Percentiles rank a stretch among this genome's conserved stretches.
phyloP scores from a whole-genome alignment of 129 eudicot species.

The Escallonia rubra region DNA sequence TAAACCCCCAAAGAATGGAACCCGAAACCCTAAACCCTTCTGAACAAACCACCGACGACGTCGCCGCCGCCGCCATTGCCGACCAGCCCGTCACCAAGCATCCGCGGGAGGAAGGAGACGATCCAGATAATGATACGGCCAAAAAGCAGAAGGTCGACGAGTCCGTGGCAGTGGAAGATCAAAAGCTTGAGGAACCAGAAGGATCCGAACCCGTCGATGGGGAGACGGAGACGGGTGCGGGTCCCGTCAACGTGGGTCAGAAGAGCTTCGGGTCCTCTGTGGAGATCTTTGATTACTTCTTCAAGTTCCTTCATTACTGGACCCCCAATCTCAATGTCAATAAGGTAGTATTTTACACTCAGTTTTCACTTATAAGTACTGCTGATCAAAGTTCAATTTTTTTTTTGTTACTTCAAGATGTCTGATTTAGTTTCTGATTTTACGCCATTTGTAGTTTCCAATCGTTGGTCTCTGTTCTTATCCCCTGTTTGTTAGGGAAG shows the following conservation, averaged over 20 bases:
- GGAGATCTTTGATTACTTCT: conserved; percentile 82
- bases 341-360: conserved; percentile 36
- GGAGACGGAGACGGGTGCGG: conserved; percentile 10
- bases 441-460: neutral
- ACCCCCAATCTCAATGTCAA: conserved; percentile 63
- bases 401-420: neutral
- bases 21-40: conserved; percentile 17
- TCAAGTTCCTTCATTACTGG: conserved; percentile 72
- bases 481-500: neutral
- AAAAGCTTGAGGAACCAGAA: conserved; percentile 28
- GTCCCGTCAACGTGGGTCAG: conserved; percentile 45
- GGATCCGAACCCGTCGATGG: conserved; percentile 11
- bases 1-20: conserved; percentile 38
- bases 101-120: conserved; percentile 43
- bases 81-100: conserved; percentile 27
- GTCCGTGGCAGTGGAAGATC: conserved; percentile 48
- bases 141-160: conserved; percentile 39
- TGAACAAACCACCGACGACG: conserved; percentile 13
- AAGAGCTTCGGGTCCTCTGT: conserved; percentile 58
- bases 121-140: conserved; percentile 24
- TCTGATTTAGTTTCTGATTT: neutral
- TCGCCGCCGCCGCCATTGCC: conserved; percentile 24
- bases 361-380: neutral
- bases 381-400: neutral
- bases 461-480: neutral